Base-by-base conservation (phyloP, 208 protist genomes). In the Crithidia fasciculata region DNA sequence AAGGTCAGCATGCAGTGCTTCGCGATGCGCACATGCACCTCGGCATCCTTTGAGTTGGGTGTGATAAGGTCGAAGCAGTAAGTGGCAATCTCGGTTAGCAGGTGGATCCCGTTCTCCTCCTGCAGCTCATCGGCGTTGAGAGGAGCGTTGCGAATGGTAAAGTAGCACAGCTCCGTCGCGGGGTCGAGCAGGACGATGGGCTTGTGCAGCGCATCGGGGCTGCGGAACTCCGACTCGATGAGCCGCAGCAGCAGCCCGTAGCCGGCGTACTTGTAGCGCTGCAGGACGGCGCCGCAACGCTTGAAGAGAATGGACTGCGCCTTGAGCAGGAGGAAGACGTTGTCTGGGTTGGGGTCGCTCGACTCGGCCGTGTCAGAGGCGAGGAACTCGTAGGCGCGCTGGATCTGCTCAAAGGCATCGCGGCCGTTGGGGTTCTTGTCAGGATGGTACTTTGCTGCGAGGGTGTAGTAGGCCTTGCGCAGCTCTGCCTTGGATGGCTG, bases 371-470 rank as follows among this genome's bases (percentile, higher is more conserved):
- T n/a, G 44, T 82, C 76, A 8, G 85, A 69, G 36, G 77, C 82
- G n/a, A 98, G 86, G 78, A 85, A 95, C 73, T 96, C 92, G 74
- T 98, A 98, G 8, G 94, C 94, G 12, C 77, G 63, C 69, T 98
- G 93, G 47, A 99, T 95, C 47, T 85, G 69, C 72, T 98, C 95
- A 80, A 99, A 99, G 62, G 80, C 86, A 15, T 99, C 96, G 18
- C 95, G 71, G 8, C 96, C 94, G 37, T 98, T 91, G 4, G 97
- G 96, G 63, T 98, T 98, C 83, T 99, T 99, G 82, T 99, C 98
- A 18, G 98, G 98, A 84, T 99, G 97, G 76, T 95, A 98, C 74
- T 96, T 88, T 5, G 90, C 87, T 0, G 97, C 95, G 12, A 98
- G 74, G 45, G 83, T 85, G 68, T 97, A 98, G 84, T 99, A 99